Evolutionary conservation across 345 rosid species (phyloP).

Genomic region (Lagerstroemia speciosa): DNA sequence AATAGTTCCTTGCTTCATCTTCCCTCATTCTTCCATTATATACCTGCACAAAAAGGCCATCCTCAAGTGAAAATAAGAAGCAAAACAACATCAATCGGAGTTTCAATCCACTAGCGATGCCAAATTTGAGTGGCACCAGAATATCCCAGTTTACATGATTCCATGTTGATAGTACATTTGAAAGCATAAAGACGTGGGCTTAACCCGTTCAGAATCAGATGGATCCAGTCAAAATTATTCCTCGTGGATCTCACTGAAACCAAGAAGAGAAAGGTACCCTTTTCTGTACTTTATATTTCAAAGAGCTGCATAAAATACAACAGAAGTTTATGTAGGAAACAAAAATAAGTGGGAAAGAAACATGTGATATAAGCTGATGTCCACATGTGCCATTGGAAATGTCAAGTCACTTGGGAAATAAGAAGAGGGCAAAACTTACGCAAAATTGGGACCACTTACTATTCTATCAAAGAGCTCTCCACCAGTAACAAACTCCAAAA

Average conservation of each 20-base stretch:
- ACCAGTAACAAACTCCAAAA: slow-evolving; percentile 66
- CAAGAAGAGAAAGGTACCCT: background rate
- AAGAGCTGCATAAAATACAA: background rate
- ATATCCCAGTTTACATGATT: background rate
- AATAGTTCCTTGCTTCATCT: slow-evolving; percentile 77
- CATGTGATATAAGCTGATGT: background rate
- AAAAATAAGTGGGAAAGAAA: background rate
- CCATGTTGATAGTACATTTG: background rate
- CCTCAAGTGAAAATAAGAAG: background rate
- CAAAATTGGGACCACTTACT: slow-evolving; percentile 29
- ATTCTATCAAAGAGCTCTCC: slow-evolving; percentile 82
- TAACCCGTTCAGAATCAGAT: too few species aligned
- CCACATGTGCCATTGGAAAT: background rate
- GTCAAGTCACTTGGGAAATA: background rate
- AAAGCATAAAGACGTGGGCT: background rate
- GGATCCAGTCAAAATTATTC: background rate
- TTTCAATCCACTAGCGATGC: background rate
- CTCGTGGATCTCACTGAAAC: background rate
- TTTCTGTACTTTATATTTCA: background rate
- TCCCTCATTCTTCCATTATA: slow-evolving; percentile 86
- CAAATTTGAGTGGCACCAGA: background rate
- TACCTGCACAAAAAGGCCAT: slow-evolving; percentile 36
- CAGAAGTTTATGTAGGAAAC: background rate
- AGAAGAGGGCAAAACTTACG: background rate
- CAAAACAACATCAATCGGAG: background rate